Percentiles rank a stretch among this genome's conserved stretches.
These are phyloP conservation scores for Dendrocalamus sinicus DNA, from an alignment of 176 grass and related monocot species.

Conservation along the genomic window DNA sequence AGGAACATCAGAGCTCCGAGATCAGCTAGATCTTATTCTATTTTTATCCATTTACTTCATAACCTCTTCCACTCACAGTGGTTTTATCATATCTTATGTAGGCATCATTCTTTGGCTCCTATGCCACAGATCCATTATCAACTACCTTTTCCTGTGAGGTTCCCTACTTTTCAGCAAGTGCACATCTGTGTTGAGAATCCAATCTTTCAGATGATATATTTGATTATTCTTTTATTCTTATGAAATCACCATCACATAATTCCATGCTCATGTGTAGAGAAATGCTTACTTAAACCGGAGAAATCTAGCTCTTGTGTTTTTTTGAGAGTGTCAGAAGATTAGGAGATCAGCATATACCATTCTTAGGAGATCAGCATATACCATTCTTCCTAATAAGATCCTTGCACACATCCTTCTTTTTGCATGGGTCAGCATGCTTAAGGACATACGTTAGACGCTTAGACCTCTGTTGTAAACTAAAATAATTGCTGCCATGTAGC, in stretches of 20 bases:
- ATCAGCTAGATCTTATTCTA: slow-evolving; percentile 49
- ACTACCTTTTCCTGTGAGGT: slow-evolving; percentile 28
- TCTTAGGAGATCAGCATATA: slow-evolving; percentile 5
- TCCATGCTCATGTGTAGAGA: slow-evolving; percentile 17
- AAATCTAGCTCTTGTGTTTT: slow-evolving; percentile 8
- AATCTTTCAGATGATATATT: slow-evolving; percentile 41
- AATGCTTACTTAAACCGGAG: not conserved
- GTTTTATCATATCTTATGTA: slow-evolving; percentile 48
- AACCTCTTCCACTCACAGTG: slow-evolving; percentile 42
- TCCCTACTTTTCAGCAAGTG: slow-evolving; percentile 48
- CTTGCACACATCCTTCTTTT: not conserved
- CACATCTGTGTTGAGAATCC: slow-evolving; percentile 33
- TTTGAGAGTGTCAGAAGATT: slow-evolving; percentile 6
- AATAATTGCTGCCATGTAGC: not conserved
- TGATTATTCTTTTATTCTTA: slow-evolving; percentile 46
- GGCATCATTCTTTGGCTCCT: slow-evolving; percentile 55
- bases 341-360: no score
- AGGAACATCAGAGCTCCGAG: slow-evolving; percentile 7
- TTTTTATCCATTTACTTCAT: slow-evolving; percentile 30
- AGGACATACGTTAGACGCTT: not conserved
- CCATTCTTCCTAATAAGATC: slow-evolving; percentile 6
- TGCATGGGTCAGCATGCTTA: not conserved
- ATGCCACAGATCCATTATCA: slow-evolving; percentile 50
- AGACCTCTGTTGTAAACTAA: not conserved
- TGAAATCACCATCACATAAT: slow-evolving; percentile 28